These are phyloP conservation scores for Solanum chilense DNA, from an alignment of 257 asterid genomes.

Conservation along the genomic window DNA sequence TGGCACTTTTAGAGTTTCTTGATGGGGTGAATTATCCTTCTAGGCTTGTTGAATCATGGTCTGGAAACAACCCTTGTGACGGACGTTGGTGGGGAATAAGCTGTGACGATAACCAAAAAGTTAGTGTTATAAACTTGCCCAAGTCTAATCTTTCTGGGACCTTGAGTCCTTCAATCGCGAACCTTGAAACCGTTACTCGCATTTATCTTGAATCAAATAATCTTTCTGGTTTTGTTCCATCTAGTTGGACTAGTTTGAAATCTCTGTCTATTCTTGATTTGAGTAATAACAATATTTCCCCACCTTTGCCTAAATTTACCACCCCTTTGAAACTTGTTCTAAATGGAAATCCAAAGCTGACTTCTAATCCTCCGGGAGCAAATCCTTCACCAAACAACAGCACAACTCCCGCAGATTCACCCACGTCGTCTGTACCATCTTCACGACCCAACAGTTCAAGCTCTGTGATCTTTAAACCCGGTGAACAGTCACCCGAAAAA, in stretches of 20 bases:
- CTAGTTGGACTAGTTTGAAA: constrained; percentile 51
- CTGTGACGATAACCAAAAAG: constrained; percentile 37
- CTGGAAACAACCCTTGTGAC: constrained; percentile 59
- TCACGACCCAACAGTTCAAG: constrained; percentile 9
- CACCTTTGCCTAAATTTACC: constrained; percentile 54
- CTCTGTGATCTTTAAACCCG: constrained; percentile 3
- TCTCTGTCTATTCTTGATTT: constrained; percentile 48
- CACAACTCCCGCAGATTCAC: constrained; percentile 20
- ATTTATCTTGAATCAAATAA: constrained; percentile 48
- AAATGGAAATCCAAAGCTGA: constrained; percentile 37
- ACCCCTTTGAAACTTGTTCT: constrained; percentile 28
- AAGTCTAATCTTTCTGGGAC: constrained; percentile 53
- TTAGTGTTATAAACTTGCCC: constrained; percentile 42
- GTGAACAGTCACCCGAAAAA: constrained; percentile 3
- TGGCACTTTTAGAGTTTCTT: constrained; percentile 63
- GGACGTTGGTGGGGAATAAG: constrained; percentile 61
- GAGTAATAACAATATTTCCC: constrained; percentile 57
- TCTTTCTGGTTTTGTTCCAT: constrained; percentile 53
- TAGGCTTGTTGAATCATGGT: constrained; percentile 67
- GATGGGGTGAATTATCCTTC: constrained; percentile 61
- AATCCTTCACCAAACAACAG: constrained; percentile 14
- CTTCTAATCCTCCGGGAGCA: constrained; percentile 19
- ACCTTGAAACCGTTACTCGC: constrained; percentile 48
- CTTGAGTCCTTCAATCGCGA: constrained; percentile 54
- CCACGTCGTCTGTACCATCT: constrained; percentile 1